Percentiles rank a stretch among this genome's conserved stretches.
phyloP scores from a whole-genome alignment of 176 grass and related monocot species.

The Oryza glumipatula region DNA sequence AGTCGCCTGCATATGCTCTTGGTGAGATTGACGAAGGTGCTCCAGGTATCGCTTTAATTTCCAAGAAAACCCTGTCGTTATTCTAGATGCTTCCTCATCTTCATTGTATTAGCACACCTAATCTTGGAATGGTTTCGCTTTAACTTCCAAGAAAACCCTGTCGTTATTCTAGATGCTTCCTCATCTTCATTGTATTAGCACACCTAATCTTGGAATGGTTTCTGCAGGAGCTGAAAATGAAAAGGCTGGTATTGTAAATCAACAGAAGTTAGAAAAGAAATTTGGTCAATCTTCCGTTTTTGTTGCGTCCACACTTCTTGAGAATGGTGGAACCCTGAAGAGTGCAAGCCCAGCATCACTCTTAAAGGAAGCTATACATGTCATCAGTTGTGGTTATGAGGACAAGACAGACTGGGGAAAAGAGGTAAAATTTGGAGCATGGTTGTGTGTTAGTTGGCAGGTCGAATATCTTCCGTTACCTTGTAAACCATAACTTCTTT shows the following conservation, averaged over 20 bases:
- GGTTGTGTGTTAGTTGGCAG: background rate
- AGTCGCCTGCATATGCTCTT: constrained; percentile 66
- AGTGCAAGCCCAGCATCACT: constrained; percentile 66
- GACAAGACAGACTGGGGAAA: constrained; percentile 83
- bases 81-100: background rate
- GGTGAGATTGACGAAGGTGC: constrained; percentile 61
- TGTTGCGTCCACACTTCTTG: constrained; percentile 70
- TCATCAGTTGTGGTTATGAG: constrained; percentile 73
- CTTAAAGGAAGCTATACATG: constrained; percentile 80
- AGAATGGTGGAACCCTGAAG: constrained; percentile 67
- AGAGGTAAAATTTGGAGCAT: constrained; percentile 46
- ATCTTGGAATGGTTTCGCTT: background rate
- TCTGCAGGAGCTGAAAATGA: constrained; percentile 51
- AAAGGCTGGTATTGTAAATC: constrained; percentile 48
- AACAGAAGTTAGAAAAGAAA: constrained; percentile 75
- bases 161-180: background rate
- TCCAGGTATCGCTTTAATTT: constrained; percentile 50
- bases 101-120: background rate
- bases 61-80: background rate
- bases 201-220: background rate
- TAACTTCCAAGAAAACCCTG: background rate
- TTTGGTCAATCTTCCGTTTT: constrained; percentile 80
- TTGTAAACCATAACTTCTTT: background rate
- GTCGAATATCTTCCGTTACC: background rate
- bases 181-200: background rate